Base-by-base conservation (phyloP, 2,329 filamentous ascomycete species). In the Neonectria punicea region DNA sequence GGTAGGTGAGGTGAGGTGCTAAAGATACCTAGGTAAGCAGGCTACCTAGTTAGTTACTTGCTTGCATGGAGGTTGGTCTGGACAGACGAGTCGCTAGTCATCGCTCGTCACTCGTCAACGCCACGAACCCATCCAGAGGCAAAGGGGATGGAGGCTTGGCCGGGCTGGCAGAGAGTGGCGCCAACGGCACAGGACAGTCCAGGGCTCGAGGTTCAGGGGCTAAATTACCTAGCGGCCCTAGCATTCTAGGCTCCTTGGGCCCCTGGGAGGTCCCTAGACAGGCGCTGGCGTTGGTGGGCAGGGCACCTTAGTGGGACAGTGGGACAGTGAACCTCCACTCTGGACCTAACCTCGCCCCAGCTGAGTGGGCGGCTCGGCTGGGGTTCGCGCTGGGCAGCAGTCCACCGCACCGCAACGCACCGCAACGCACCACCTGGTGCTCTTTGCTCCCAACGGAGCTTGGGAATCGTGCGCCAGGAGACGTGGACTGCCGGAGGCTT, bases 151-250 rank as follows among this genome's bases (percentile, higher is more conserved):
- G 50, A 46, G 43, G 44, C 60, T 63, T 46, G 56, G 57, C 51
- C 41, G 51, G 49, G 46, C 54, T 43, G 39, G 39, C 34, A 9
- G 1, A 54, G 51, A 56, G 51, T 51, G 43, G 39, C 61, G 49
- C 49, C 36, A 59, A 46, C 47, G 49, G 49, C 61, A 64, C 61
- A 60, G 61, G 46, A 28, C 61, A 64, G 53, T 13, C 13, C 3
- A 20, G 50, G 61, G 56, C 61, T 59, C 44, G 56, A 53, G 51
- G 44, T n/a, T 28, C 36, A 64, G 61, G 56, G 56, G 61, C 61
- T 64, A 64, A 56, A 56, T 44, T 18, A 64, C 51, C 43, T 60
- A 64, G 61, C 34, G 50, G 51, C 44, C 56, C 44, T 47, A 46
- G 51, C 13, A 44, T 36, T 53, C 36, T 47, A 46, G 44, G n/a